Conservation (phyloP, 2,329 filamentous ascomycete genomes). For the Pseudogymnoascus sp. region DNA sequence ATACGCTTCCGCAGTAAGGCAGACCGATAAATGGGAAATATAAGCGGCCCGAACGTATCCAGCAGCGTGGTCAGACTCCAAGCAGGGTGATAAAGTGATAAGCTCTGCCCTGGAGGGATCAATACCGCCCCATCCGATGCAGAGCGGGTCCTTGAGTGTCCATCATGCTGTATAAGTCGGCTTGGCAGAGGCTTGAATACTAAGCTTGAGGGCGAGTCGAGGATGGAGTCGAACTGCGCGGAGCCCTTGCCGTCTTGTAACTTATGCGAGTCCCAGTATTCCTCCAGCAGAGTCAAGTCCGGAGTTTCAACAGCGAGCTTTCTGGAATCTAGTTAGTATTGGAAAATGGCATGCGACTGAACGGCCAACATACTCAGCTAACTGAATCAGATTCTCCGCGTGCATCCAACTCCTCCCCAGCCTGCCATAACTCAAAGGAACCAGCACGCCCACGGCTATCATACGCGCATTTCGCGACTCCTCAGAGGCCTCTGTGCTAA, state of each 20-base stretch:
- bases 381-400: conserved; percentile 62
- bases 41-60: conserved; percentile 77
- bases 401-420: conserved; percentile 86
- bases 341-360: background rate
- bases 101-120: conserved; percentile 51
- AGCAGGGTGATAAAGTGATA: conserved; percentile 77
- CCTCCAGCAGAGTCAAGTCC: conserved; percentile 56
- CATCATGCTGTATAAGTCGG: conserved; percentile 28
- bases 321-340: conserved; percentile 30
- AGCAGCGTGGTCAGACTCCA: conserved; percentile 71
- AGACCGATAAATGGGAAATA: conserved; percentile 85
- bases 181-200: conserved; percentile 34
- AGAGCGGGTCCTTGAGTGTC: conserved; percentile 49
- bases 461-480: conserved; percentile 81
- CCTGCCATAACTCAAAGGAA: conserved; percentile 75
- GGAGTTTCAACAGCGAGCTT: conserved; percentile 57
- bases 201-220: conserved; percentile 32
- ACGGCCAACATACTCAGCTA: conserved; percentile 52
- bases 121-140: conserved; percentile 53
- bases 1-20: conserved; percentile 82
- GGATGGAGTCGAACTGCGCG: conserved; percentile 21
- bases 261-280: conserved; percentile 68
- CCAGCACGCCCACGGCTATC: conserved; percentile 82
- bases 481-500: conserved; percentile 73
- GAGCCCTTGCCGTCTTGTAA: conserved; percentile 22